Evolutionary conservation across 176 grass and related monocot species (phyloP).

Genomic region (Eragrostis nindensis): DNA sequence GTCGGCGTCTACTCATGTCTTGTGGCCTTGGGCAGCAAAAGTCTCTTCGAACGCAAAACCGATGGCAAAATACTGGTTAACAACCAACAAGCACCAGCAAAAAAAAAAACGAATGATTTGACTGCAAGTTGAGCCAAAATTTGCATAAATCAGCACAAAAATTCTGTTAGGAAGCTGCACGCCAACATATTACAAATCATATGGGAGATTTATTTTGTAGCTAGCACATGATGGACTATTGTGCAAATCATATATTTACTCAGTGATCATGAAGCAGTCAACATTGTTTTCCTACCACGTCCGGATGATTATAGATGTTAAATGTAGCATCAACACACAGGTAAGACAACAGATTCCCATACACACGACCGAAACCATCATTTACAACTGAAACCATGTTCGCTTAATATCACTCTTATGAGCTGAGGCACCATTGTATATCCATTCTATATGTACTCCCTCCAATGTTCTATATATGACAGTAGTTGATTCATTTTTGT

Average conservation of each 20-base stretch:
- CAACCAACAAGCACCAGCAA: too few relatives aligned
- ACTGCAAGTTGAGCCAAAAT: background rate
- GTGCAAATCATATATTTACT: background rate
- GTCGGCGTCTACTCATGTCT: too few relatives aligned
- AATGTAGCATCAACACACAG: background rate
- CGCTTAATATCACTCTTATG: background rate
- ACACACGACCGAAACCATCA: background rate
- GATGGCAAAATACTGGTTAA: too few relatives aligned
- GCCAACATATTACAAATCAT: background rate
- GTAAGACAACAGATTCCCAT: background rate
- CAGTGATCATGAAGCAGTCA: background rate
- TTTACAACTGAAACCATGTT: conserved; percentile 10
- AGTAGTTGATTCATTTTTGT: background rate
- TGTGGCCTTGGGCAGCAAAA: too few relatives aligned
- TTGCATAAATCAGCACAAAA: background rate
- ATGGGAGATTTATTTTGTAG: background rate
- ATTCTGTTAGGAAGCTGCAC: background rate
- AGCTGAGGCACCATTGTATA: background rate
- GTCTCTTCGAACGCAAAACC: too few relatives aligned
- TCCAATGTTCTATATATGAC: background rate
- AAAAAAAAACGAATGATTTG: too few relatives aligned
- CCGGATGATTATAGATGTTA: background rate
- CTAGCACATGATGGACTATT: background rate
- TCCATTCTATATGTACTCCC: background rate
- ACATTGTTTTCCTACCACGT: background rate